phyloP scores from a whole-genome alignment of 148 eudicot genomes.

The Vaccinium darrowii region DNA sequence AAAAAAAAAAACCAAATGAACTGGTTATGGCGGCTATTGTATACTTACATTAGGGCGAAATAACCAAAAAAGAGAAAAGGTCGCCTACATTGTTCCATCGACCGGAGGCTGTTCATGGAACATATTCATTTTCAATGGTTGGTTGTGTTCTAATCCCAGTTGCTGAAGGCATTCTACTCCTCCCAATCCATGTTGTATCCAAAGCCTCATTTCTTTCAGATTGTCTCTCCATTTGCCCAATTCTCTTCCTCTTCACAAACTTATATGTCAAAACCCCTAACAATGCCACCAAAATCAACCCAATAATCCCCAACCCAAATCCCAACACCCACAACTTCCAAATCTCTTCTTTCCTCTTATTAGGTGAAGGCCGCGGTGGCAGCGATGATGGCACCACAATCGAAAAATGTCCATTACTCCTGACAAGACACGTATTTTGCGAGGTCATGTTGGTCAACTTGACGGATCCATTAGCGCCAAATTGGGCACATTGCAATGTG shows the following conservation, averaged over 20 bases:
- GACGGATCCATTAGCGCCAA: conserved; percentile 38
- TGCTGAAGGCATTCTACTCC: conserved; percentile 73
- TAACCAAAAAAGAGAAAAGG: too few species aligned
- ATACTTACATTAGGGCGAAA: too few species aligned
- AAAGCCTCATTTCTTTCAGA: conserved; percentile 56
- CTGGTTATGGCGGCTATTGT: background rate
- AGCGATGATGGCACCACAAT: conserved; percentile 33
- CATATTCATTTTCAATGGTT: conserved; percentile 49
- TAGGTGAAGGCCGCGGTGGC: background rate
- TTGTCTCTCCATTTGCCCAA: conserved; percentile 50
- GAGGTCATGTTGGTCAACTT: conserved; percentile 42
- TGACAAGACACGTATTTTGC: conserved; percentile 37
- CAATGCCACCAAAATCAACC: conserved; percentile 27
- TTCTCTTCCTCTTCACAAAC: conserved; percentile 23
- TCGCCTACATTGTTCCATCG: too few species aligned
- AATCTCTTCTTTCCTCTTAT: conserved; percentile 9
- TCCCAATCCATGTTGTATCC: conserved; percentile 56
- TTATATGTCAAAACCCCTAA: conserved; percentile 27
- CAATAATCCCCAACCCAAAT: conserved; percentile 46
- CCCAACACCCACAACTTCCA: conserved; percentile 69
- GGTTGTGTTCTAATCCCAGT: conserved; percentile 70
- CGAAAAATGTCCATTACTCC: conserved; percentile 55
- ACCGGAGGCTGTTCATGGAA: conserved; percentile 28
- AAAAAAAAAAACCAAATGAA: background rate
- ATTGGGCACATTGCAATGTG: conserved; percentile 46